A percentile compares a stretch with the other conserved stretches of the same genome.
phyloP scores from a whole-genome alignment of 163 green algal genomes.

The Chlorella variabilis region DNA sequence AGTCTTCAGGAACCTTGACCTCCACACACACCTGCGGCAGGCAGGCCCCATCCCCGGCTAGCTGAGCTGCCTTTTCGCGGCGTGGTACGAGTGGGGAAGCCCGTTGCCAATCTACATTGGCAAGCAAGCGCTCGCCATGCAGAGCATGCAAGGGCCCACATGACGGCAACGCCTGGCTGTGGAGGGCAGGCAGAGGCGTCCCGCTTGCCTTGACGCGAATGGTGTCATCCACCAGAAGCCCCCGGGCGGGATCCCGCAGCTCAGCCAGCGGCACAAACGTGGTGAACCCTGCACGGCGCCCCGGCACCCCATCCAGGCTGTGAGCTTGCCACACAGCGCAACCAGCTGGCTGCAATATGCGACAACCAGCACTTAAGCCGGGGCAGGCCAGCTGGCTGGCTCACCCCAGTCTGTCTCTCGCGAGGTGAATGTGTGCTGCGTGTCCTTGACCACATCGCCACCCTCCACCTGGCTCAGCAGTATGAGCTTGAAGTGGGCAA shows the following conservation, averaged over 20 bases:
- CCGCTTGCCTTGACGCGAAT: conserved; percentile 42
- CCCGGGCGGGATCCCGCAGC: conserved; percentile 58
- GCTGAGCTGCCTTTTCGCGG: no score
- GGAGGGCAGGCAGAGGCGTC: no score
- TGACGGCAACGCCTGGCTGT: no score
- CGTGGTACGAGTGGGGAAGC: no score
- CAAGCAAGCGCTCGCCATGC: neutral
- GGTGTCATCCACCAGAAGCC: conserved; percentile 65
- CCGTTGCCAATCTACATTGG: no score
- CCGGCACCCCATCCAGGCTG: no score
- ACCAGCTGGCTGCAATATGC: no score
- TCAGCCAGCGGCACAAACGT: conserved; percentile 76
- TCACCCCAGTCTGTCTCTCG: conserved; percentile 87
- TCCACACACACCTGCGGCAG: conserved; percentile 45
- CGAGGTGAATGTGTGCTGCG: conserved; percentile 81
- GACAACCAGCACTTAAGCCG: neutral
- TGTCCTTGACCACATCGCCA: conserved; percentile 66
- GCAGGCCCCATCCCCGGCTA: no score
- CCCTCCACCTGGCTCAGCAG: conserved; percentile 69
- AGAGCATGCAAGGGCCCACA: no score
- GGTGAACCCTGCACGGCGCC: conserved; percentile 76
- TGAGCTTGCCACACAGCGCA: no score
- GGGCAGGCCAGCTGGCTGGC: neutral
- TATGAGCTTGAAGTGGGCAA: conserved; percentile 74
- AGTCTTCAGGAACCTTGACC: conserved; percentile 67